phyloP scores from a whole-genome alignment of 805 yeast species.

The Ogataea sp. region DNA sequence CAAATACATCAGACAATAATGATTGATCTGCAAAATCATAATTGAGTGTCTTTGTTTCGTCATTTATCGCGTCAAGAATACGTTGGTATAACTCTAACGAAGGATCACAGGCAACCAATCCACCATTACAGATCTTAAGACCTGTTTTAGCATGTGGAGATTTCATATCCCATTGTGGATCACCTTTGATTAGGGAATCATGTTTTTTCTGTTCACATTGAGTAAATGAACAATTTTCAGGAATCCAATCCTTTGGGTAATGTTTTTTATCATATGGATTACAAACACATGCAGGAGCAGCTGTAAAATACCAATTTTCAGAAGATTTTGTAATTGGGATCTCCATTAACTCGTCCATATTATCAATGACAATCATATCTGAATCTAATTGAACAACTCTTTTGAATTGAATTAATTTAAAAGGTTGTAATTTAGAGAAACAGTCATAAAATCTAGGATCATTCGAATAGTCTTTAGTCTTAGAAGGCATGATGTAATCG shows the following conservation, averaged over 20 bases:
- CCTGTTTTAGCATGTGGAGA: conserved; percentile 38
- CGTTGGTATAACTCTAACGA: conserved; percentile 24
- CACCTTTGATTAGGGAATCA: conserved; percentile 6
- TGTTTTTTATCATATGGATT: conserved; percentile 45
- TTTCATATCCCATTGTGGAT: conserved; percentile 10
- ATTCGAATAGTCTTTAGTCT: conserved; percentile 34
- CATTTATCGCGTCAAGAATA: conserved; percentile 32
- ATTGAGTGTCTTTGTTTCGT: conserved; percentile 26
- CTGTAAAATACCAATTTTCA: conserved; percentile 35
- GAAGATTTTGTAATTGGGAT: conserved; percentile 23
- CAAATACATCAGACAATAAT: conserved; percentile 44
- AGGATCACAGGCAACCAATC: conserved; percentile 45
- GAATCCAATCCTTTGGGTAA: conserved; percentile 47
- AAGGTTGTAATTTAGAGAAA: conserved; percentile 55
- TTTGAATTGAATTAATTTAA: conserved; percentile 41
- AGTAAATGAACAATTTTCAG: conserved; percentile 43
- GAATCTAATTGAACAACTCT: conserved; percentile 48
- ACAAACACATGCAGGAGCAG: conserved; percentile 55
- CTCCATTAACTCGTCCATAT: conserved; percentile 55
- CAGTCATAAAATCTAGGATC: conserved; percentile 53
- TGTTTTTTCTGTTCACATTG: conserved; percentile 20
- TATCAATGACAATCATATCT: conserved; percentile 49
- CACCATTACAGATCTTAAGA: conserved; percentile 50
- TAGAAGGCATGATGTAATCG: conserved; percentile 34
- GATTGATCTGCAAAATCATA: conserved; percentile 57